Percentiles rank a stretch among this genome's conserved stretches.
Conservation (phyloP, 2,329 filamentous ascomycete species). For the Alternaria infectoria region DNA sequence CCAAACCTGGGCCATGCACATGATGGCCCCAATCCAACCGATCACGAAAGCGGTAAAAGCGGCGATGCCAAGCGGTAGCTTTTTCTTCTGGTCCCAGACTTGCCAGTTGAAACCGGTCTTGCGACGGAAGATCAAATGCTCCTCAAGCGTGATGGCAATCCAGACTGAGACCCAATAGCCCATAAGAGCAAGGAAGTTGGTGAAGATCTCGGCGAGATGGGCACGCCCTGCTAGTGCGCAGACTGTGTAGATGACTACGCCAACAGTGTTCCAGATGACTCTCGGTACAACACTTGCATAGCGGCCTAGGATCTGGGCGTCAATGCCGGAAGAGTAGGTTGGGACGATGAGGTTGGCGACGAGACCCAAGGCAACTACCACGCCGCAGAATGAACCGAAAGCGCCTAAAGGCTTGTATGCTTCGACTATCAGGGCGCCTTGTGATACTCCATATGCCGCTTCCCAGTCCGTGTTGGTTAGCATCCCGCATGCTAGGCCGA, state of each 20-base stretch:
- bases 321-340: slow-evolving; percentile 68
- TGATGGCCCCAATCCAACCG: slow-evolving; percentile 69
- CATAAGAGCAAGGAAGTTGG: slow-evolving; percentile 73
- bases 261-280: slow-evolving; percentile 68
- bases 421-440: slow-evolving; percentile 69
- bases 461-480: slow-evolving; percentile 60
- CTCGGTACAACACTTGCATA: slow-evolving; percentile 66
- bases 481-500: slow-evolving; percentile 67
- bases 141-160: slow-evolving; percentile 67
- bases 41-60: slow-evolving; percentile 67
- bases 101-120: slow-evolving; percentile 64
- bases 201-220: slow-evolving; percentile 68
- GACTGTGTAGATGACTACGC: slow-evolving; percentile 67
- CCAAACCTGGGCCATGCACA: slow-evolving; percentile 74
- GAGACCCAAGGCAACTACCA: slow-evolving; percentile 68
- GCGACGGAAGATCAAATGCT: slow-evolving; percentile 67
- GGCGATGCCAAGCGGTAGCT: slow-evolving; percentile 67
- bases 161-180: slow-evolving; percentile 73
- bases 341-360: slow-evolving; percentile 71
- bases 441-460: slow-evolving; percentile 62
- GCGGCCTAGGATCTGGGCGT: slow-evolving; percentile 69
- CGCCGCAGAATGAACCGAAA: slow-evolving; percentile 72
- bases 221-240: slow-evolving; percentile 68
- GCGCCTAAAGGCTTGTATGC: slow-evolving; percentile 64
- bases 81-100: slow-evolving; percentile 64